Percentiles rank a stretch among this genome's conserved stretches.
These are phyloP conservation scores for Chlamydomonas eustigma DNA, from an alignment of 139 green algal species.

Conservation along the genomic window DNA sequence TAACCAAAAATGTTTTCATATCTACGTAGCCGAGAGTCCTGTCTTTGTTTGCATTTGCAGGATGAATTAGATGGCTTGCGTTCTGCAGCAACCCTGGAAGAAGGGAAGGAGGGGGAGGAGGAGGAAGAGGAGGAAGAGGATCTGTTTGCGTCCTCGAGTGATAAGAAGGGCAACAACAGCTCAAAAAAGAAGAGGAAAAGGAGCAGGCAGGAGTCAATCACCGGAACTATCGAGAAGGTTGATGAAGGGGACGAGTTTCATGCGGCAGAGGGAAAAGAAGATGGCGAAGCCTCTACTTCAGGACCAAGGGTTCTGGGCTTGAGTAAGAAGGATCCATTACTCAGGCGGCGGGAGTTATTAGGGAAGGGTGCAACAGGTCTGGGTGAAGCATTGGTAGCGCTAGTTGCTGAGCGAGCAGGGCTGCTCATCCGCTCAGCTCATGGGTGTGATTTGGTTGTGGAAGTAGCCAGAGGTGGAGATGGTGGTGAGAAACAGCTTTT, in stretches of 20 bases:
- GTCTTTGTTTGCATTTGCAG: background rate
- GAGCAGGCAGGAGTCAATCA: slow-evolving; percentile 16
- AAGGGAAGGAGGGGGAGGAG: background rate
- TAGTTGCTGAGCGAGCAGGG: slow-evolving; percentile 22
- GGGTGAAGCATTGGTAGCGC: slow-evolving; percentile 32
- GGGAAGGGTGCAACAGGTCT: slow-evolving; percentile 36
- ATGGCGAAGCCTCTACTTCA: slow-evolving; percentile 10
- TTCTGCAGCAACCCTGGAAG: background rate
- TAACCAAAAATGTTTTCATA: background rate
- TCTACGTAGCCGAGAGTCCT: background rate
- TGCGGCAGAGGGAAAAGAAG: slow-evolving; percentile 11
- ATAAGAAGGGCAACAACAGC: background rate
- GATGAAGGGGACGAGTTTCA: background rate
- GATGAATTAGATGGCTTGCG: slow-evolving; percentile 19
- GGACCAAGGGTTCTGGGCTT: slow-evolving; percentile 47
- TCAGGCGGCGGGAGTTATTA: slow-evolving; percentile 68
- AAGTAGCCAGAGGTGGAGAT: slow-evolving; percentile 60
- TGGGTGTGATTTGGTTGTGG: slow-evolving; percentile 54
- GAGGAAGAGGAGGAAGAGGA: slow-evolving; percentile 23
- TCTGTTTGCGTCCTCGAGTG: slow-evolving; percentile 7
- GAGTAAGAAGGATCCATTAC: slow-evolving; percentile 69
- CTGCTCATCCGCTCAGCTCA: slow-evolving; percentile 46
- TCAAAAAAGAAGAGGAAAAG: background rate
- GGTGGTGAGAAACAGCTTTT: slow-evolving; percentile 18
- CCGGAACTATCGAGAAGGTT: background rate